Base-by-base conservation (phyloP, 148 eudicot species). In the Rhododendron henanense region DNA sequence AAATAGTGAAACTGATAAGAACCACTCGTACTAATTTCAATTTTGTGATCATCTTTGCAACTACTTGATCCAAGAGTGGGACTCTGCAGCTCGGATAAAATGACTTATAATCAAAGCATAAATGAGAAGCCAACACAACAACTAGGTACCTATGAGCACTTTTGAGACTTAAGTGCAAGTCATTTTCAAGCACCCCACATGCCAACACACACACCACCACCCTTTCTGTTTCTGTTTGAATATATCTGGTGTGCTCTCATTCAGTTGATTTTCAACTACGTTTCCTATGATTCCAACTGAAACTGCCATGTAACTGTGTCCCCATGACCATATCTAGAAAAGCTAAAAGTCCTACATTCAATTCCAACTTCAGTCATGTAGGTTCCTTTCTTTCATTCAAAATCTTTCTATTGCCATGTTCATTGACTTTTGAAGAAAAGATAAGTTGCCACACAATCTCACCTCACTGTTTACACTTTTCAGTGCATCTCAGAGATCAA, bases 151-250 rank as follows among this genome's bases (percentile, higher is more conserved):
- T 50, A 16, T 31, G 5, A 16, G 63, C n/a, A 47, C 63, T 4
- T n/a, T 59, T 82, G 25, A 44, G 28, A 33, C 39, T 35, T 5
- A 19, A 84, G 78, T 84, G 86, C 86, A 33, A 75, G 81, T 84
- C 86, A 51, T 84, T 74, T 84, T 84, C 86, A 47, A 28, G 79
- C 28, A 48, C n/a, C 10, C 35, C 39, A 33, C 78, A 50, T 7
- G 31, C 31, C 67, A 65, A 48, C 45, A 77, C 63, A 6, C 80
- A 39, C 45, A 48, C 47, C 31, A 19, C 50, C 83, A 28, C 16
- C 23, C 41, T 47, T 25, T 45, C 50, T 81, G 44, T 25, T 67
- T 45, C 45, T 44, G 11, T 41, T 44, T 45, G 85, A 83, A 39
- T 45, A 31, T 14, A 71, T 71, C 6, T 71, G 50, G 33, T 47